Percentiles rank a stretch among this genome's conserved stretches.
phyloP scores from a whole-genome alignment of 2,329 filamentous ascomycete species.

The Colletotrichum lindemuthianum region DNA sequence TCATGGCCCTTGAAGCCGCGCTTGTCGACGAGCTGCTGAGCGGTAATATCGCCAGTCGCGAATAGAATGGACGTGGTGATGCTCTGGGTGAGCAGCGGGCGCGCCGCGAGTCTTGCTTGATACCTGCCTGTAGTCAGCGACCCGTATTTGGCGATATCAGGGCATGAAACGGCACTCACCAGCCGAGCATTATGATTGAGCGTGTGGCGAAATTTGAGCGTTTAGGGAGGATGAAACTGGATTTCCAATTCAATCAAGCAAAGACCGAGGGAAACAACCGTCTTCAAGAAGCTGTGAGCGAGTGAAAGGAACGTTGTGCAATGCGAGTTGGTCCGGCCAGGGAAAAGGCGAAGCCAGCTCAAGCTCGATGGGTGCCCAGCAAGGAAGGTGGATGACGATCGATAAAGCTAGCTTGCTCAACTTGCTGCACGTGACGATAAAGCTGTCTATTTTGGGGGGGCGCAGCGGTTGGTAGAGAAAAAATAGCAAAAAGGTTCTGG shows the following conservation, averaged over 20 bases:
- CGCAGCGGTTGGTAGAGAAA: neutral
- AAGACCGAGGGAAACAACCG: neutral
- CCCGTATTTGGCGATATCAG: neutral
- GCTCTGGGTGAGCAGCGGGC: conserved; percentile 89
- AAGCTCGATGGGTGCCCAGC: conserved; percentile 20
- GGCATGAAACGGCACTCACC: conserved; percentile 4
- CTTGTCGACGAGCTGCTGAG: conserved; percentile 90
- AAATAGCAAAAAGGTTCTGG: neutral
- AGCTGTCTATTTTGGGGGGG: neutral
- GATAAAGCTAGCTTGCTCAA: neutral
- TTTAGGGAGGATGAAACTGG: neutral
- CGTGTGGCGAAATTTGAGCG: conserved; percentile 1
- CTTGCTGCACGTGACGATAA: conserved; percentile 28
- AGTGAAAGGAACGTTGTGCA: conserved; percentile 8
- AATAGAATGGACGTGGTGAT: conserved; percentile 93
- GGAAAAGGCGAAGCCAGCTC: conserved; percentile 2
- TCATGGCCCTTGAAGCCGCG: conserved; percentile 82
- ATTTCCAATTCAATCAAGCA: neutral
- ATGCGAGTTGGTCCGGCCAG: conserved; percentile 11
- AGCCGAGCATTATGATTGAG: conserved; percentile 33
- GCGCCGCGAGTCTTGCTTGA: conserved; percentile 80
- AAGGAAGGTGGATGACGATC: conserved; percentile 32
- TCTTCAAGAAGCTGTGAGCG: neutral
- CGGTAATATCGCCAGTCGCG: conserved; percentile 88
- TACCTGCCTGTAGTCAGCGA: conserved; percentile 65